Percentiles rank a stretch among this genome's conserved stretches.
These are phyloP conservation scores for Monilinia laxa DNA, from an alignment of 2,329 filamentous ascomycete species.

Conservation along the genomic window DNA sequence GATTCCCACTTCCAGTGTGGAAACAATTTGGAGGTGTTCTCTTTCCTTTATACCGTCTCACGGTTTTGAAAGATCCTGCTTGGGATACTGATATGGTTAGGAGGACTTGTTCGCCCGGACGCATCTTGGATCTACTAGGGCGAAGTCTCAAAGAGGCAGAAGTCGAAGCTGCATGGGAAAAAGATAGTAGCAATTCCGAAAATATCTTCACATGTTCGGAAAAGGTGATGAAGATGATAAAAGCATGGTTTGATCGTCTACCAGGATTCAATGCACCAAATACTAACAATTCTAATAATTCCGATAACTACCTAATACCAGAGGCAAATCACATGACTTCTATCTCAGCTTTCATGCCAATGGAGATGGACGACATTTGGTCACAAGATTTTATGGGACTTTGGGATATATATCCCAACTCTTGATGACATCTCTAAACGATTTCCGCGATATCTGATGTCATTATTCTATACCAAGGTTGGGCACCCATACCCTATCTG, in stretches of 20 bases:
- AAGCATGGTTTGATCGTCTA: slow-evolving; percentile 9
- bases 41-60: slow-evolving; percentile 8
- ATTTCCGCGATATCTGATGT: background rate
- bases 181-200: background rate
- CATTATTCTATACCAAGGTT: no score
- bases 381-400: slow-evolving; percentile 18
- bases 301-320: background rate
- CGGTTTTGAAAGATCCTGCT: slow-evolving; percentile 4
- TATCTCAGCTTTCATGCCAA: slow-evolving; percentile 7
- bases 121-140: slow-evolving; percentile 5
- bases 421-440: background rate
- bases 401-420: slow-evolving; percentile 17
- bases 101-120: background rate
- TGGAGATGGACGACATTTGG: slow-evolving; percentile 15
- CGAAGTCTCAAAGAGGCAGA: background rate
- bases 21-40: slow-evolving; percentile 14
- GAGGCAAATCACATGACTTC: background rate
- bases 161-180: slow-evolving; percentile 8
- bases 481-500: no score
- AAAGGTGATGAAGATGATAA: slow-evolving; percentile 15
- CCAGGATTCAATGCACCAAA: slow-evolving; percentile 14
- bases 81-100: slow-evolving; percentile 15
- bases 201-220: slow-evolving; percentile 14
- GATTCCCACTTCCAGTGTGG: slow-evolving; percentile 11
- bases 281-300: background rate